Evolutionary conservation across 768 basidiomycete genomes (phyloP).

Genomic region (Tylopilus plumbeoviolaceoides): DNA sequence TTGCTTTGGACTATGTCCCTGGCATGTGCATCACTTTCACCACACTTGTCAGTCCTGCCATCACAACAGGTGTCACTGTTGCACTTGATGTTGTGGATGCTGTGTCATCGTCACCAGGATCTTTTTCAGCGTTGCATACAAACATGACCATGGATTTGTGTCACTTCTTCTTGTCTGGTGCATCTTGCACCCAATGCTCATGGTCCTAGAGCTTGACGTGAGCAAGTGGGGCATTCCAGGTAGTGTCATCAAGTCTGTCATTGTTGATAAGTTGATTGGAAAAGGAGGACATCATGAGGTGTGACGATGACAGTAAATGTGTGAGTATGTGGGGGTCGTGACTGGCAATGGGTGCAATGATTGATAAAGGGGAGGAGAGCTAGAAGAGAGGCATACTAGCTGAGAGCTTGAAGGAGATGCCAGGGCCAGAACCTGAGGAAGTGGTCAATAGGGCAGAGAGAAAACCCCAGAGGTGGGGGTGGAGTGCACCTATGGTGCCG

Average conservation of each 20-base stretch:
- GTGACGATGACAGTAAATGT: conserved; percentile 15
- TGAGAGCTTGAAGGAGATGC: conserved; percentile 15
- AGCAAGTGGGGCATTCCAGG: conserved; percentile 61
- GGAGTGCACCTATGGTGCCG: conserved; percentile 12
- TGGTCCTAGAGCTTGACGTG: conserved; percentile 81
- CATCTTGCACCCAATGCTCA: conserved; percentile 50
- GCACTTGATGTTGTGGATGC: conserved; percentile 3
- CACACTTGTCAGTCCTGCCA: neutral
- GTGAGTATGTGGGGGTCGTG: neutral
- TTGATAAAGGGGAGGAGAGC: neutral
- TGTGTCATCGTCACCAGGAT: neutral
- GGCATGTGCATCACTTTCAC: neutral
- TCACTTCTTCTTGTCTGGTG: neutral
- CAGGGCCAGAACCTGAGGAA: conserved; percentile 12
- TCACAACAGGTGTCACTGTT: neutral
- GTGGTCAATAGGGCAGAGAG: conserved; percentile 4
- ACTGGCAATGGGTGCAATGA: neutral
- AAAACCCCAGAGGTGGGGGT: conserved; percentile 3
- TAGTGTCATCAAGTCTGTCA: conserved; percentile 57
- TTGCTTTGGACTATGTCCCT: conserved; percentile 13
- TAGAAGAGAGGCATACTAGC: conserved; percentile 3
- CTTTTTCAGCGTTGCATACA: conserved; percentile 13
- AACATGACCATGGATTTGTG: conserved; percentile 1
- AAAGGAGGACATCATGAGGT: conserved; percentile 28
- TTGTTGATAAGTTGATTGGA: conserved; percentile 50